Percentiles rank a stretch among this genome's conserved stretches.
These are phyloP conservation scores for Tripidium arundinaceum DNA, from an alignment of 202 grass and related monocot genomes.

Conservation along the genomic window DNA sequence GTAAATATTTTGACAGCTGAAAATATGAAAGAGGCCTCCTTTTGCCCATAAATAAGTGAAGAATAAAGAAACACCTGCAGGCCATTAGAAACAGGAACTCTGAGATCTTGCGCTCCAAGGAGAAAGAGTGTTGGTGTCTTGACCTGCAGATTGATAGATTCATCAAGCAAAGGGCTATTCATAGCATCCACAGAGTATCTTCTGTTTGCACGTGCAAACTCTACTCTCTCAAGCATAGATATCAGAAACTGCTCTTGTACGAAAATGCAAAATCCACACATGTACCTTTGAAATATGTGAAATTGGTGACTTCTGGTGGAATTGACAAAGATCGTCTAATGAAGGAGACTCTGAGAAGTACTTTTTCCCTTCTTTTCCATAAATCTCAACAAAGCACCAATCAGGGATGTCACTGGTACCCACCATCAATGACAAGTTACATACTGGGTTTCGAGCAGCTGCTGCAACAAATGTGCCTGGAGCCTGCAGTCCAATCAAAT, in stretches of 20 bases:
- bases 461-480: constrained; percentile 83
- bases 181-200: not conserved
- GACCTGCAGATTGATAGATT: constrained; percentile 51
- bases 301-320: constrained; percentile 77
- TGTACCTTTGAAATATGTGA: constrained; percentile 85
- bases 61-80: constrained; percentile 59
- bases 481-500: constrained; percentile 51
- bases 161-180: constrained; percentile 16
- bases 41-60: not conserved
- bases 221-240: not conserved
- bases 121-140: constrained; percentile 80
- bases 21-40: not conserved
- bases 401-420: constrained; percentile 93
- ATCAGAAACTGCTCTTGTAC: constrained; percentile 8
- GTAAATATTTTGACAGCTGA: not conserved
- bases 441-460: constrained; percentile 75
- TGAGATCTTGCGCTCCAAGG: constrained; percentile 88
- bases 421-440: constrained; percentile 82
- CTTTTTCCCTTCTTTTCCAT: constrained; percentile 74
- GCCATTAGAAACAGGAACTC: constrained; percentile 97
- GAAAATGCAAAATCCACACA: constrained; percentile 22
- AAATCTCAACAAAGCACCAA: constrained; percentile 79
- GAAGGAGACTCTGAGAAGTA: constrained; percentile 66
- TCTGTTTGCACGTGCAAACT: constrained; percentile 11
- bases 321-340: constrained; percentile 45